phyloP scores from a whole-genome alignment of 768 basidiomycete genomes.

The Lepiota brunneoincarnata region DNA sequence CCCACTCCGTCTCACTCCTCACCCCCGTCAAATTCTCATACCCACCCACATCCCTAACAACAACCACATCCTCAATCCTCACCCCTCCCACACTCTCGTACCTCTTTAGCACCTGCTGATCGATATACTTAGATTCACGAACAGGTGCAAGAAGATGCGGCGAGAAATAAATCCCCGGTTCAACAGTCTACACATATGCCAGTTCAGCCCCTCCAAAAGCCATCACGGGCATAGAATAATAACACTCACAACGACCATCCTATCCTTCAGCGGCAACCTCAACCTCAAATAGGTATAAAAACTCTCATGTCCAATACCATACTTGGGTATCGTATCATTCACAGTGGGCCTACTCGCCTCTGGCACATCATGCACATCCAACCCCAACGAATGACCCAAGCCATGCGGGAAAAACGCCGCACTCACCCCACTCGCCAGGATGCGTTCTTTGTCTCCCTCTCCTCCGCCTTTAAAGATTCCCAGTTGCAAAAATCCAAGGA shows the following conservation, averaged over 20 bases:
- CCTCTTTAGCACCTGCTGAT: constrained; percentile 61
- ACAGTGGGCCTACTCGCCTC: constrained; percentile 70
- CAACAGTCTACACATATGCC: constrained; percentile 62
- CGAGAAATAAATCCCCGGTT: constrained; percentile 88
- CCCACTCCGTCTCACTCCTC: constrained; percentile 75
- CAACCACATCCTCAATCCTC: constrained; percentile 88
- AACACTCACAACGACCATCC: constrained; percentile 82
- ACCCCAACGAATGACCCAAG: constrained; percentile 83
- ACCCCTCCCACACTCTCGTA: constrained; percentile 90
- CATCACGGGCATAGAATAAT: constrained; percentile 6
- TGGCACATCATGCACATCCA: constrained; percentile 94
- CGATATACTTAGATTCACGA: constrained; percentile 61
- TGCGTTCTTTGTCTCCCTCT: constrained; percentile 53
- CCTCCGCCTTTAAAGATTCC: constrained; percentile 76
- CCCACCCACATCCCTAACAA: constrained; percentile 71
- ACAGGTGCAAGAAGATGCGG: constrained; percentile 69
- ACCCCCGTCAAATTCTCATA: constrained; percentile 86
- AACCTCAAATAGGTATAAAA: constrained; percentile 83
- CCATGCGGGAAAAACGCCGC: constrained; percentile 95
- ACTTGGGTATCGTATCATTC: constrained; percentile 47
- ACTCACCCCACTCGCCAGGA: constrained; percentile 74
- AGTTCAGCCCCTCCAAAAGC: not conserved
- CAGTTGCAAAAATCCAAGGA: constrained; percentile 75
- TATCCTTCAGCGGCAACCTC: constrained; percentile 63
- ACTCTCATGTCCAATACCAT: constrained; percentile 46